Evolutionary conservation across 208 protist genomes (phyloP).

Genomic region (Naegleria lovaniensis): DNA sequence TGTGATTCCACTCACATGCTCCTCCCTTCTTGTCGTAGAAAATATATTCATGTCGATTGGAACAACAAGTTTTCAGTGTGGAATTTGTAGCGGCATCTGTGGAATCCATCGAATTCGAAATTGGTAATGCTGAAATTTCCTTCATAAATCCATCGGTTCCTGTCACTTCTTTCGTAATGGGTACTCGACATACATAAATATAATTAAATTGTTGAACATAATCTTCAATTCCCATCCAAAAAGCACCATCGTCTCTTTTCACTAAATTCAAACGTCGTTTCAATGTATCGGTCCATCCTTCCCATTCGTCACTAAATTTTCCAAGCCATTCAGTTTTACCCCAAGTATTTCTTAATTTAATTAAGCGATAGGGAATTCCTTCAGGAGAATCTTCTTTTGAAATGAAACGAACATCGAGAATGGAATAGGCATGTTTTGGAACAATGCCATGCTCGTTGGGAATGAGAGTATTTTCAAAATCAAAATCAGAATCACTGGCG

Average conservation of each 20-base stretch:
- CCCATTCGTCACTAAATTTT: neutral
- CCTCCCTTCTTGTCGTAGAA: neutral
- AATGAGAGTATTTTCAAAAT: neutral
- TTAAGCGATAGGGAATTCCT: neutral
- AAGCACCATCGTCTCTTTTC: neutral
- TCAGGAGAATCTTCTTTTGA: neutral
- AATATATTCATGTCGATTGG: neutral
- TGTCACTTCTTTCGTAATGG: neutral
- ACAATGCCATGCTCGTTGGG: neutral
- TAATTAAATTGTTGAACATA: neutral
- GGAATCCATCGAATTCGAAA: neutral
- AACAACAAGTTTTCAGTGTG: neutral
- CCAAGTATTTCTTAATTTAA: neutral
- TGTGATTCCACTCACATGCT: neutral
- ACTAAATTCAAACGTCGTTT: neutral
- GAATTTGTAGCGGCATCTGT: neutral
- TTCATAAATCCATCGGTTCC: neutral
- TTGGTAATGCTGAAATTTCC: neutral
- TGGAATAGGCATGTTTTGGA: conserved; percentile 9
- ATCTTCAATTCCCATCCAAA: neutral
- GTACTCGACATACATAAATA: neutral
- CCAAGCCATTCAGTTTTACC: neutral
- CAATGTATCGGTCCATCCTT: neutral
- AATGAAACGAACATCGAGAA: conserved; percentile 12
- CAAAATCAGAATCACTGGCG: neutral